These are phyloP conservation scores for Trichoderma sp. DNA, from an alignment of 2,329 filamentous ascomycete species.

Conservation along the genomic window DNA sequence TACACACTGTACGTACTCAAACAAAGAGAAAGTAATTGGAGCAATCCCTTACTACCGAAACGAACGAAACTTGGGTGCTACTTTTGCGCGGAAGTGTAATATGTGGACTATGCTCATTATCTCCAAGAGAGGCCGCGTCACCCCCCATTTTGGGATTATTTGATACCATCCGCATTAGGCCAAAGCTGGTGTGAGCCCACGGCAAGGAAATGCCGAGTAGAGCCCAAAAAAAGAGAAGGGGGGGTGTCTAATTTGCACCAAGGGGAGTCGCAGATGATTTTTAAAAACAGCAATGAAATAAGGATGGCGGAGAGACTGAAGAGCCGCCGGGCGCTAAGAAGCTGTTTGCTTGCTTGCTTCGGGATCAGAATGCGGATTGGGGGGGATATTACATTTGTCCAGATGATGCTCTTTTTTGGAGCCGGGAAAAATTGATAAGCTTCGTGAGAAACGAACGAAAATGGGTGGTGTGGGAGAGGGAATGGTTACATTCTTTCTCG, in stretches of 20 bases:
- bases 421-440: background rate
- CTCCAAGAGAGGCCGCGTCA: conserved; percentile 11
- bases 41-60: background rate
- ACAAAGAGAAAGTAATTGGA: background rate
- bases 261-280: background rate
- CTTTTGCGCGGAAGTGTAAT: conserved; percentile 1
- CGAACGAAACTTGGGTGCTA: background rate
- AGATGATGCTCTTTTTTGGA: background rate
- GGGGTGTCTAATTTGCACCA: background rate
- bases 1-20: background rate
- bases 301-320: background rate
- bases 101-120: background rate
- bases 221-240: background rate
- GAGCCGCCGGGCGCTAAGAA: background rate
- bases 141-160: conserved; percentile 1
- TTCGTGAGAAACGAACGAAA: background rate
- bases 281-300: background rate
- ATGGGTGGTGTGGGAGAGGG: background rate
- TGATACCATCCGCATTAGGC: conserved; percentile 11
- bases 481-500: background rate
- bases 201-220: conserved; percentile 15
- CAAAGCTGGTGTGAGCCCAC: background rate
- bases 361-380: background rate
- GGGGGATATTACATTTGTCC: background rate
- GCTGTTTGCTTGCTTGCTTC: background rate